phyloP scores from a whole-genome alignment of 2,329 filamentous ascomycete species.

The Trichophyton equinum region DNA sequence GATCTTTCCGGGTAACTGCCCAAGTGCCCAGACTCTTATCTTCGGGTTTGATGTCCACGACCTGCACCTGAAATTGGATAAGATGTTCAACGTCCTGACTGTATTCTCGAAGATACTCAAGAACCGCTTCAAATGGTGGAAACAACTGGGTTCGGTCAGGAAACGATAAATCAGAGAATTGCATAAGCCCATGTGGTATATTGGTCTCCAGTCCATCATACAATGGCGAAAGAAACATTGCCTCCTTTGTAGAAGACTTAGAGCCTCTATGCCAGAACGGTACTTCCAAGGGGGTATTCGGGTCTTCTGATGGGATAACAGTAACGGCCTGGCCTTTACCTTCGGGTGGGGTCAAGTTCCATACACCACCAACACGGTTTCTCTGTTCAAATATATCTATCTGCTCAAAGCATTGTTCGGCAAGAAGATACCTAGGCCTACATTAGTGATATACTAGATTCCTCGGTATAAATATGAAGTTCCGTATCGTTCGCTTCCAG shows the following conservation, averaged over 20 bases:
- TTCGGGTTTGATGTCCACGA: slow-evolving; percentile 45
- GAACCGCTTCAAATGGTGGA: slow-evolving; percentile 57
- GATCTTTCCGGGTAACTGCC: slow-evolving; percentile 45
- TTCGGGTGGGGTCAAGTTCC: slow-evolving; percentile 57
- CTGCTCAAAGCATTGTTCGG: slow-evolving; percentile 55
- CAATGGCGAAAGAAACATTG: slow-evolving; percentile 67
- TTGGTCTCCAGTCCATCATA: slow-evolving; percentile 79
- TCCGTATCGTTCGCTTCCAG: too few relatives aligned
- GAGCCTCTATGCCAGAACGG: slow-evolving; percentile 40
- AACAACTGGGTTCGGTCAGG: slow-evolving; percentile 55
- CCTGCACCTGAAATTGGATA: slow-evolving; percentile 58
- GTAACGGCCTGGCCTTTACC: slow-evolving; percentile 32
- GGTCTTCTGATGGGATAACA: slow-evolving; percentile 55
- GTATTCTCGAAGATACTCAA: slow-evolving; percentile 62
- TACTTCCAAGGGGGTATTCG: slow-evolving; percentile 47
- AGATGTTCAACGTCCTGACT: slow-evolving; percentile 53
- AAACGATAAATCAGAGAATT: slow-evolving; percentile 60
- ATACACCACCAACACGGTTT: slow-evolving; percentile 63
- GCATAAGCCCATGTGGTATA: slow-evolving; percentile 70
- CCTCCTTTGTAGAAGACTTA: slow-evolving; percentile 22
- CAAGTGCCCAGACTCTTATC: slow-evolving; percentile 38
- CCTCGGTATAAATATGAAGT: too few relatives aligned
- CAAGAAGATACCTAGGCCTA: slow-evolving; percentile 50
- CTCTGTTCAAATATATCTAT: slow-evolving; percentile 78
- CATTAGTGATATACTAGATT: neutral